Base-by-base conservation (phyloP, 1,284 basidiomycete genomes). In the Cryptococcus amylolentus region DNA sequence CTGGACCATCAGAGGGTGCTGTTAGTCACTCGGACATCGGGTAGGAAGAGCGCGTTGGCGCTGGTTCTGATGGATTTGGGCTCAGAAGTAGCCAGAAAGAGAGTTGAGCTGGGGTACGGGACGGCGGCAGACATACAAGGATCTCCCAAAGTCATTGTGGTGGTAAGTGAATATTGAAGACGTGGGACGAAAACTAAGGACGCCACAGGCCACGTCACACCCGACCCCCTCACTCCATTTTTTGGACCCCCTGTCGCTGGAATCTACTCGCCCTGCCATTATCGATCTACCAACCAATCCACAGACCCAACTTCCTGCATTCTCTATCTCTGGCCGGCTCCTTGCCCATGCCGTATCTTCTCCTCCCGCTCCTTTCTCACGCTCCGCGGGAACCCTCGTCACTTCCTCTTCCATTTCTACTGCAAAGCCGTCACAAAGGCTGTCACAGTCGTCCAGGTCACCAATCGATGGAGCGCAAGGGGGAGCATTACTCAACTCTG, bases 341-440 rank as follows among this genome's bases (percentile, higher is more conserved):
- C 54, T 73, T 0, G 70, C 71, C 6, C 66, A 61, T 48, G 63
- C 64, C 14, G 71, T 68, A 0, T 51, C 54, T 18, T 59, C 64
- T n/a, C 45, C 68, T 0, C 66, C 74, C 2, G 49, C 49, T 3
- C 50, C 60, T 0, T 67, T 70, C 14, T 47, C 67, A 1, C 66
- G 68, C 20, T 69, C 67, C 14, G 52, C 72, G 5, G 74, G 72
- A 0, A 65, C 70, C 0, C 61, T 76, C 31, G 55, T 71, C 16
- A 65, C 69, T 0, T 61, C 63, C 1, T 52, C 56, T 1, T 27
- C 55, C 47, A 12, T 56, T 40, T 27, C 51, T 37, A 5, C 61
- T 41, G 1, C 39, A 39, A 16, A 55, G 48, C 16, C 54, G 5
- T 26, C 51, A n/a, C 45, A 43, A 5, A 18, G 46, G 23, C 31